phyloP scores from a whole-genome alignment of 148 eudicot genomes.

The Dysphania ambrosioides region DNA sequence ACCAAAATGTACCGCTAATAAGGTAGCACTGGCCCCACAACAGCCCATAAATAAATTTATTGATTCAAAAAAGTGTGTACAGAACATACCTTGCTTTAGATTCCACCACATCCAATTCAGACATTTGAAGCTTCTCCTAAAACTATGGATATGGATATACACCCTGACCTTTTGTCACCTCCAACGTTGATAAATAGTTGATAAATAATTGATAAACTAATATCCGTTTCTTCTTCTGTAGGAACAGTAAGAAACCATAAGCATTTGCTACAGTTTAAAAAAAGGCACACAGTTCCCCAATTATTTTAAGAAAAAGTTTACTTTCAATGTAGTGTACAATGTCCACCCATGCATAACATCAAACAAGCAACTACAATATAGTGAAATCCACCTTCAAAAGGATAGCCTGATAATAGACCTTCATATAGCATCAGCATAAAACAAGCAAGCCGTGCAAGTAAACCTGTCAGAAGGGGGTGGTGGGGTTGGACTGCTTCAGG shows the following conservation, averaged over 20 bases:
- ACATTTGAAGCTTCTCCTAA: conserved; percentile 23
- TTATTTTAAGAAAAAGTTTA: neutral
- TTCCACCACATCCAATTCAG: conserved; percentile 36
- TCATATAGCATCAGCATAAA: neutral
- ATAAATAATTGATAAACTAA: too few relatives aligned
- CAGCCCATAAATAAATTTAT: neutral
- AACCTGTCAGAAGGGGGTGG: too few relatives aligned
- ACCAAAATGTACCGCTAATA: too few relatives aligned
- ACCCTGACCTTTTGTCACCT: conserved; percentile 14
- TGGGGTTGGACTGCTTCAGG: too few relatives aligned
- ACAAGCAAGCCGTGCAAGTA: neutral
- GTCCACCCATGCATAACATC: neutral
- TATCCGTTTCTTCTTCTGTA: neutral
- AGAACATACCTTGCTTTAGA: conserved; percentile 26
- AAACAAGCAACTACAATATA: neutral
- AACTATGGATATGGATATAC: neutral
- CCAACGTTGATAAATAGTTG: neutral
- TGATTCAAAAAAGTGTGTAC: neutral
- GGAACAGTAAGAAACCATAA: neutral
- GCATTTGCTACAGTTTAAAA: neutral
- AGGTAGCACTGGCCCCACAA: neutral
- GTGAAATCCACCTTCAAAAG: neutral
- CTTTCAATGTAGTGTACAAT: neutral
- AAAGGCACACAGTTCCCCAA: neutral
- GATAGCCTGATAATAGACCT: neutral